These are phyloP conservation scores for Amanita rimosa DNA, from an alignment of 768 basidiomycete species.

Conservation along the genomic window DNA sequence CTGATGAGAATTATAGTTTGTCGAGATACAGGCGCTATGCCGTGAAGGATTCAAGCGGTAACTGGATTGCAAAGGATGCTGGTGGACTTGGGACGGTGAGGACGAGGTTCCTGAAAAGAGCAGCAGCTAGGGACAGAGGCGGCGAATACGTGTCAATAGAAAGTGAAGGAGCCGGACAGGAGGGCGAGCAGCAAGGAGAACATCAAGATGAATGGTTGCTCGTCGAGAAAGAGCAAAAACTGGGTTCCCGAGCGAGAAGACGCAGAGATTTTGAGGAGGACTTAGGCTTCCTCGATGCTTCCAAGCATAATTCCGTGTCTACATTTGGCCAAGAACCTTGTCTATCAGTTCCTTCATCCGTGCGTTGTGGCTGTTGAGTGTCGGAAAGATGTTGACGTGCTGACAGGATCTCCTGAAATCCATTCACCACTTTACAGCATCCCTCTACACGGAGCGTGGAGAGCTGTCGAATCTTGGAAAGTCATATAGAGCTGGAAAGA, in stretches of 20 bases:
- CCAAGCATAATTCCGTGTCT: background rate
- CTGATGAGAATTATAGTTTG: slow-evolving; percentile 13
- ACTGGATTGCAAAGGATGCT: slow-evolving; percentile 61
- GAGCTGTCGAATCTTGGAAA: slow-evolving; percentile 24
- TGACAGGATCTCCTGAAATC: slow-evolving; percentile 37
- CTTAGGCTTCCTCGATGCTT: slow-evolving; percentile 39
- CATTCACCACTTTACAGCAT: slow-evolving; percentile 34
- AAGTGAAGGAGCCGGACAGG: slow-evolving; percentile 2
- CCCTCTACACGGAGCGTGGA: slow-evolving; percentile 51
- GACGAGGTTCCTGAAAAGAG: background rate
- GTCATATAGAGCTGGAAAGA: slow-evolving; percentile 34
- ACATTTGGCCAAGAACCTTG: background rate
- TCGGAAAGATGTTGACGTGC: slow-evolving; percentile 7
- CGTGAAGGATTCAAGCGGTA: slow-evolving; percentile 37
- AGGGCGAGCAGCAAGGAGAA: background rate
- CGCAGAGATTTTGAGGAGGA: slow-evolving; percentile 35
- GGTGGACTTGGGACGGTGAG: slow-evolving; percentile 36
- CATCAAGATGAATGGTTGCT: slow-evolving; percentile 8
- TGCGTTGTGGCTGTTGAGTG: slow-evolving; percentile 17
- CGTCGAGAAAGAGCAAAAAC: slow-evolving; percentile 12
- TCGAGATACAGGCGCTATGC: background rate
- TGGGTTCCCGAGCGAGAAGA: slow-evolving; percentile 21
- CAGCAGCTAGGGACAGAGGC: background rate
- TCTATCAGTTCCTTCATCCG: slow-evolving; percentile 33
- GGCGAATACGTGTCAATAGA: slow-evolving; percentile 9